phyloP scores from a whole-genome alignment of 495 filamentous ascomycete genomes.

The Astrothelium subdiscretum region DNA sequence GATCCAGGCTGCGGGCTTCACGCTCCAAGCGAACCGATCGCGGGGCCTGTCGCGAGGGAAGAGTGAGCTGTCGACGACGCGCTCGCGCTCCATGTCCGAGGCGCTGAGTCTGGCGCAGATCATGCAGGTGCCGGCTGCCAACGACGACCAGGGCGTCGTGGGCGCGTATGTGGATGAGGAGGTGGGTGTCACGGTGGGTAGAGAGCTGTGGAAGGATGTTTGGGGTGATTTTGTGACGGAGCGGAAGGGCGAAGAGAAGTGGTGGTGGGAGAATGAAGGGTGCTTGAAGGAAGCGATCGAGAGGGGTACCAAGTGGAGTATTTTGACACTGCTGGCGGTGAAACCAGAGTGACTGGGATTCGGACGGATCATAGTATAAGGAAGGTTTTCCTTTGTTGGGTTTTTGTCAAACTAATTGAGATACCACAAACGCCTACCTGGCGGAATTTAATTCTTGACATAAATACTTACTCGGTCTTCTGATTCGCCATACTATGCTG shows the following conservation, averaged over 20 bases:
- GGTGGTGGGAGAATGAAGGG: constrained; percentile 8
- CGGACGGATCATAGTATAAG: not conserved
- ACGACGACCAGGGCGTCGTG: not conserved
- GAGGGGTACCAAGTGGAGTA: constrained; percentile 3
- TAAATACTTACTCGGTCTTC: no score
- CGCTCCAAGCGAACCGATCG: no score
- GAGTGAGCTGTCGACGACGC: no score
- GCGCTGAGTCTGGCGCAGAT: not conserved
- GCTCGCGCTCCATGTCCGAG: not conserved
- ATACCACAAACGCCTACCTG: not conserved
- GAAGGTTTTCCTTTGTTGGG: not conserved
- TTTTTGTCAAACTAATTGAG: not conserved
- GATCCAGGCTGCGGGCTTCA: constrained; percentile 19
- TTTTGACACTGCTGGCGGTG: not conserved
- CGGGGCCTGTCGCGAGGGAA: no score
- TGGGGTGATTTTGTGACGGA: constrained; percentile 21
- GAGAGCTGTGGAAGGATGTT: constrained; percentile 22
- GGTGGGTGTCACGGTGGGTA: constrained; percentile 15
- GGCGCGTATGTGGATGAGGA: constrained; percentile 10
- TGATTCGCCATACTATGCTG: no score
- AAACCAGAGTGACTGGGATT: not conserved
- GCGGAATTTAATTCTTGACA: not conserved
- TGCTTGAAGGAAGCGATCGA: constrained; percentile 22
- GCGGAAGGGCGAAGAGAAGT: not conserved
- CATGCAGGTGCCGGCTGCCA: constrained; percentile 4